phyloP scores from a whole-genome alignment of 1,284 basidiomycete genomes.

The Ceratobasidium sp. region DNA sequence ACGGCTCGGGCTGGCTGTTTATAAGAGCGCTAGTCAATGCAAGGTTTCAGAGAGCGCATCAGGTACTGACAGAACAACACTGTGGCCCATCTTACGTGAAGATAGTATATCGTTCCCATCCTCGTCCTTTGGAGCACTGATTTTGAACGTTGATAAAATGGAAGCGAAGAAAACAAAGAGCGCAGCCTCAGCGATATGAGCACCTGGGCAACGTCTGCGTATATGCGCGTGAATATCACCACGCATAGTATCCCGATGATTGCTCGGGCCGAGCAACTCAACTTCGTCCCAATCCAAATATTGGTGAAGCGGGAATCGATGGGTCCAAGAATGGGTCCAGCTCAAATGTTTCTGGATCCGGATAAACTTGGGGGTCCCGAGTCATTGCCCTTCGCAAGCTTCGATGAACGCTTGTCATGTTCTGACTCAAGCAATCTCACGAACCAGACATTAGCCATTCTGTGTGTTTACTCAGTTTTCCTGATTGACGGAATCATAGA shows the following conservation, averaged over 20 bases:
- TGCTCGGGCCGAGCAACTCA: background rate
- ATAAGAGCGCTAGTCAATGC: background rate
- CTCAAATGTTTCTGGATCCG: background rate
- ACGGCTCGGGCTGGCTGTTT: background rate
- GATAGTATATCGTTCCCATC: conserved; percentile 41
- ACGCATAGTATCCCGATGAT: conserved; percentile 29
- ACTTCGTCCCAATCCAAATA: conserved; percentile 1
- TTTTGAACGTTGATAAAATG: background rate
- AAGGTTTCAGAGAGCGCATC: background rate
- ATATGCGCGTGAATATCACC: background rate
- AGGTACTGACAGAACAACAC: too few relatives aligned
- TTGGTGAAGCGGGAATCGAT: background rate
- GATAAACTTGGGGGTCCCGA: background rate
- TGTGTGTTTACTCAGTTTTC: too few relatives aligned
- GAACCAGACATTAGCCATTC: conserved; percentile 10
- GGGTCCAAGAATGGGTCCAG: conserved; percentile 2
- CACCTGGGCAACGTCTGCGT: background rate
- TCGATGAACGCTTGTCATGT: too few relatives aligned
- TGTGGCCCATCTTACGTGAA: too few relatives aligned
- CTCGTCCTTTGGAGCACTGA: background rate
- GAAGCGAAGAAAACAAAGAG: background rate
- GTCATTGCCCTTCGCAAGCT: conserved; percentile 13
- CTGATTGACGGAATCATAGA: too few relatives aligned
- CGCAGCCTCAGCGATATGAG: background rate
- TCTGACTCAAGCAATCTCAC: background rate